Evolutionary conservation across 176 grass and related monocot genomes (phyloP), one percentile per base, ranked within the genome.

Genomic region (Zea luxurians): DNA sequence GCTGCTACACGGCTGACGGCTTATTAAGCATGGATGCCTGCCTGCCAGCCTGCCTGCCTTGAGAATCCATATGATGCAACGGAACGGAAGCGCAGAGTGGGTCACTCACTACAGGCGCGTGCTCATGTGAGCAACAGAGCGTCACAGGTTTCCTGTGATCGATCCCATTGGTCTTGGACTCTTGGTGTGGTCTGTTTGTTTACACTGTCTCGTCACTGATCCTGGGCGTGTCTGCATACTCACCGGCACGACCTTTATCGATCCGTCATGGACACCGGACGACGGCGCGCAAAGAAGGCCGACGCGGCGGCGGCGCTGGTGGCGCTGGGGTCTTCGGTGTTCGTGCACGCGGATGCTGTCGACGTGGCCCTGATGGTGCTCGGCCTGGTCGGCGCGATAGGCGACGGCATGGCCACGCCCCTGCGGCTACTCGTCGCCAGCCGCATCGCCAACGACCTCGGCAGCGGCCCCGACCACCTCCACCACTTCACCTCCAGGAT

Each of bases 401-500:
- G 90, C 20, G 90, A 89, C 44, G 90, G 90, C 73, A 6, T 89
- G 17, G 75, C 87, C 11, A 71, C 47, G 58, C 90, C 90, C 0
- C 6, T 85, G 67, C 84, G 84, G 73, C 90, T 93, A 43, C 11
- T 85, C 3, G 27, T 78, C 75, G 15, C 44, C 61, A 11, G 42
- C 41, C 74, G 43, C n/a, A 50, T 64, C 75, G 45, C 84, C 67
- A 87, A 89, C 16, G 75, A 52, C 61, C 46, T 89, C 9, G 87
- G 60, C 61, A 49, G 50, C 55, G 47, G 44, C 16, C 61, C 86
- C 12, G 45, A 78, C 40, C 41, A 71, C 74, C 0, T 82, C 50
- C 68, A 70, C n/a, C 55, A 87, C 13, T 93, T 97, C 84, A 82
- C 37, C 20, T 66, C 77, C 78, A 83, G 83, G 74, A 78, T 97